Conservation (phyloP, 106 monocot genomes). For the Iris macrosiphon region DNA sequence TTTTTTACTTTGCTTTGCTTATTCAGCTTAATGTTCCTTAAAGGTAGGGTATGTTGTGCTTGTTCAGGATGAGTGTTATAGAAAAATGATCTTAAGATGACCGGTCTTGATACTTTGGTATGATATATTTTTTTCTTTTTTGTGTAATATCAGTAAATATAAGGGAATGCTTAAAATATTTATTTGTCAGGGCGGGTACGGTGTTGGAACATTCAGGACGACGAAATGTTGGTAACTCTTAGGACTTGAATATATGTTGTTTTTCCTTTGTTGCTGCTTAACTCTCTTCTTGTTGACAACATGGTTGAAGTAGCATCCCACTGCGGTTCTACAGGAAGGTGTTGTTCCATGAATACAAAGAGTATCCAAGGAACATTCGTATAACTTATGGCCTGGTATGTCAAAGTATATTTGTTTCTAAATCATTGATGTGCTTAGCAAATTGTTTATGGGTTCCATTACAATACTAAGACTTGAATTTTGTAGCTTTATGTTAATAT, state of each 20-base stretch:
- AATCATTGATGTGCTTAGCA: no score
- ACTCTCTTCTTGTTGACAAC: conserved; percentile 64
- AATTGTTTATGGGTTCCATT: no score
- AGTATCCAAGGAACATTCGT: conserved; percentile 92
- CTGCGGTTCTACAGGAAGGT: conserved; percentile 48
- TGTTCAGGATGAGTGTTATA: conserved; percentile 68
- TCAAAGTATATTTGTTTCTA: no score
- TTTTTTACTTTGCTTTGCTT: no score
- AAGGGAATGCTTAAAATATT: conserved; percentile 12
- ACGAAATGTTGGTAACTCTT: no score
- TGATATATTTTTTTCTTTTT: no score
- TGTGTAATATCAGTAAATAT: neutral
- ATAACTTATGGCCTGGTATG: no score
- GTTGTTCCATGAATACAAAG: conserved; percentile 68
- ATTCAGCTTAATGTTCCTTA: no score
- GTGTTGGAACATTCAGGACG: no score
- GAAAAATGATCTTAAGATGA: conserved; percentile 71
- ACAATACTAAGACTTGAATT: no score
- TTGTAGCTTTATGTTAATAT: no score
- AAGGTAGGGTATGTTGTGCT: conserved; percentile 92
- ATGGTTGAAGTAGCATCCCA: conserved; percentile 55
- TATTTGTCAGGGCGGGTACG: conserved; percentile 71
- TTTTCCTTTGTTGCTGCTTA: conserved; percentile 42
- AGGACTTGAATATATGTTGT: neutral
- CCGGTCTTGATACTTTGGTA: no score